These are phyloP conservation scores for Saksenaea vasiformis DNA, from an alignment of 371 early-diverging fungal genomes.

Conservation along the genomic window DNA sequence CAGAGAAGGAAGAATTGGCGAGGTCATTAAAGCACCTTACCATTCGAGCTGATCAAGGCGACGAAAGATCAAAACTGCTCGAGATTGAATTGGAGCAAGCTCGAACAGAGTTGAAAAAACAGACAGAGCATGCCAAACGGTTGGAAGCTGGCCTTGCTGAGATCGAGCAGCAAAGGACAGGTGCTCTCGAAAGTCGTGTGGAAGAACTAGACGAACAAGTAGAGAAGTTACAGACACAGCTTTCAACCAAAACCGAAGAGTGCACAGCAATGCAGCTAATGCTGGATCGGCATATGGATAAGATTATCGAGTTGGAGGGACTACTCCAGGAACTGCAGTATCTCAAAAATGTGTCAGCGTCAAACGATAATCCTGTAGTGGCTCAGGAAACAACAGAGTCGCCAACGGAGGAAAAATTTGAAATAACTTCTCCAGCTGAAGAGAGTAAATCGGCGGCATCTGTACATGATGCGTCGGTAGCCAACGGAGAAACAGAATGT, in stretches of 20 bases:
- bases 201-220: background rate
- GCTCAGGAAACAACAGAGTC: background rate
- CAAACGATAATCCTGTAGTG: too few species aligned
- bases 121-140: background rate
- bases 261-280: conserved; percentile 9
- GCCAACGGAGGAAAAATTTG: background rate
- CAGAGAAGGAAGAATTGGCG: conserved; percentile 26
- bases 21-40: conserved; percentile 15
- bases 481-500: background rate
- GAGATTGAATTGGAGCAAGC: background rate
- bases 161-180: background rate
- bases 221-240: background rate
- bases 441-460: too few species aligned
- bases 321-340: background rate
- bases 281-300: conserved; percentile 9
- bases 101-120: background rate
- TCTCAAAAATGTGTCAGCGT: too few species aligned
- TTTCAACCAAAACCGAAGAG: background rate
- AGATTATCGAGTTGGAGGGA: conserved; percentile 7
- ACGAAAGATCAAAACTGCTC: background rate
- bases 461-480: background rate
- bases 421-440: background rate
- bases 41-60: conserved; percentile 24
- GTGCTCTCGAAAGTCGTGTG: conserved; percentile 1
- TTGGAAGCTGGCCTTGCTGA: conserved; percentile 2